Evolutionary conservation across 108 stramenopile species (phyloP), one percentile per base, ranked within the genome.

Genomic region (Bacterosira constricta): DNA sequence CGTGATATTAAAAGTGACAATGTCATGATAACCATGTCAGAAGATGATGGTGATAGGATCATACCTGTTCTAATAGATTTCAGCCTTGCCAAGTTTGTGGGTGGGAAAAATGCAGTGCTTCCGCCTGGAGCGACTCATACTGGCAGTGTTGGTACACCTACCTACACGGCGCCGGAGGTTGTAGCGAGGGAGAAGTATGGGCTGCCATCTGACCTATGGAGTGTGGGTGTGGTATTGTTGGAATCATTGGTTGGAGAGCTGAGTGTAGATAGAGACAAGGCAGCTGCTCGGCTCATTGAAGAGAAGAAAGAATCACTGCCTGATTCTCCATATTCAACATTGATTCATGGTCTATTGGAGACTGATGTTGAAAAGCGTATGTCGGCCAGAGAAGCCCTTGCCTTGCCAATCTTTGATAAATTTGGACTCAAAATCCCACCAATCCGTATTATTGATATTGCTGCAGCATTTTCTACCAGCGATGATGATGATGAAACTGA

Each of bases 1-100:
- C 90, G 99, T 13, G 99, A 99, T 65, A 96, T 99, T 64, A 99
- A 99, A 74, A 83, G 83, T 29, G 97, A 98, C 30, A 99, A 99
- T 76, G 83, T 99, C 18, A 63, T 99, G 73, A 67, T 90, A 25
- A 73, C 70, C 32, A 70, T 74, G 44, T 45, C 78, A 21, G 75
- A 88, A 29, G 71, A 58, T 34, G 83, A 68, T 41, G 84, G 60
- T 12, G 63, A 46, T 0, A 66, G 6, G 7, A 73, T 77, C n/a
- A 53, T 75, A 10, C 85, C 90, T 2, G 85, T 94, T 9, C 47
- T 94, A 68, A 94, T 91, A 61, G 92, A 94, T 61, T 94, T 94
- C 59, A 83, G 82, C 49, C 79, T 94, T 47, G 90, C 90, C 44
- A 94, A 94, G 53, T 68, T 88, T 18, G 56, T 88, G 9, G 69